A percentile compares a stretch with the other conserved stretches of the same genome.
Evolutionary conservation across 2,329 filamentous ascomycete species (phyloP).

Genomic region (Exophiala mesophila): DNA sequence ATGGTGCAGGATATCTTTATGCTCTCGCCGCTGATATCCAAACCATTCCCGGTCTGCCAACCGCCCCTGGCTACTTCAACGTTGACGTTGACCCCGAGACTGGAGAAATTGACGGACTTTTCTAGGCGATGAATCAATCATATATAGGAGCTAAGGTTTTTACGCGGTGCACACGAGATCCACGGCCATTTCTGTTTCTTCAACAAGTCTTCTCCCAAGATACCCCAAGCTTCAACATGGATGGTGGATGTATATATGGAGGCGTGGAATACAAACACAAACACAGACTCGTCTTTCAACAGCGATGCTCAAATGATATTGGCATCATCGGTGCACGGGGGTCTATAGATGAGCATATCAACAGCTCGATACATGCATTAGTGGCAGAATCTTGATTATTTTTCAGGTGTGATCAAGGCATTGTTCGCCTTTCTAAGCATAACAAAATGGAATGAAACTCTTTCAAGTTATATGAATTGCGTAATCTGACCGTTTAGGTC

Average conservation of each 20-base stretch:
- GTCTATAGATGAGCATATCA: no score
- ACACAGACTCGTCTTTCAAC: neutral
- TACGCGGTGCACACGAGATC: no score
- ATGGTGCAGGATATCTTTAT: conserved; percentile 90
- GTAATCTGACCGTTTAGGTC: no score
- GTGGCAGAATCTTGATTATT: no score
- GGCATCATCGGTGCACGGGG: no score
- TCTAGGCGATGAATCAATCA: conserved; percentile 58
- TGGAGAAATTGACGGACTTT: conserved; percentile 83
- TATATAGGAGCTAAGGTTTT: no score
- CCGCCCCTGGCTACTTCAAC: conserved; percentile 90
- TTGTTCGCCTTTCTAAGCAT: no score
- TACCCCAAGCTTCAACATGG: neutral
- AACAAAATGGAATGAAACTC: no score
- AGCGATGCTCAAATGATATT: neutral
- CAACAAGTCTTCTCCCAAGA: neutral
- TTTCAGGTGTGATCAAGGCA: no score
- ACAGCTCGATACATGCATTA: no score
- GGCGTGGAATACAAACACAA: no score
- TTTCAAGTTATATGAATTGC: no score
- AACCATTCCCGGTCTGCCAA: conserved; percentile 93
- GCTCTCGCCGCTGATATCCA: conserved; percentile 96
- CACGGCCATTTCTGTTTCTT: neutral
- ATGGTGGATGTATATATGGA: neutral
- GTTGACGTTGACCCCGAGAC: conserved; percentile 78